Conservation (phyloP, 1,284 basidiomycete genomes). For the Pyrrhoderma noxium region DNA sequence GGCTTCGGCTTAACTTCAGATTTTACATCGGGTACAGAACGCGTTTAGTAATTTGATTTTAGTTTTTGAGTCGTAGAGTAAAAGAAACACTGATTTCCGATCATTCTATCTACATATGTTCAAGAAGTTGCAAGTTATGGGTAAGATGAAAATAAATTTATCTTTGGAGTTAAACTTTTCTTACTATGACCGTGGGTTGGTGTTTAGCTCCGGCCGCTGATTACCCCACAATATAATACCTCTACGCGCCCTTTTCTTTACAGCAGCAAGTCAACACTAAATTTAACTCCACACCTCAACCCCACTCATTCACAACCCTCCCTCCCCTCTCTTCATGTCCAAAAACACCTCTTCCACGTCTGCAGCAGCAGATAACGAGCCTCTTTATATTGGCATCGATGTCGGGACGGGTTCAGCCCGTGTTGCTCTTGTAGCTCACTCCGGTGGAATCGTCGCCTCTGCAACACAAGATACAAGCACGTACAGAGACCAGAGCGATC, state of each 20-base stretch:
- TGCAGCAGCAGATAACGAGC: background rate
- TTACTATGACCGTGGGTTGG: no score
- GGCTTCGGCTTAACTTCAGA: no score
- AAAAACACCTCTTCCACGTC: background rate
- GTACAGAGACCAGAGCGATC: slow-evolving; percentile 78
- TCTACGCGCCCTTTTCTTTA: background rate
- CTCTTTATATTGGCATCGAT: slow-evolving; percentile 59
- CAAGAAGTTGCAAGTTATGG: no score
- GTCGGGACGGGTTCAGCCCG: slow-evolving; percentile 92
- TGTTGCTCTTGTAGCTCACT: slow-evolving; percentile 73
- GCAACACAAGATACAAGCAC: slow-evolving; percentile 76
- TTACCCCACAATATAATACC: background rate
- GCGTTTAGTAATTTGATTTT: no score
- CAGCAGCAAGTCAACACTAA: background rate
- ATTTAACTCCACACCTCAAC: background rate
- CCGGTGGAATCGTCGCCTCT: slow-evolving; percentile 75
- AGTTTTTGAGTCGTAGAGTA: no score
- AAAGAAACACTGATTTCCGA: no score
- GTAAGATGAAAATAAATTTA: no score
- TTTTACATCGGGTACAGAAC: no score
- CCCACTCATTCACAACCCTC: background rate
- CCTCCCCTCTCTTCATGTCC: background rate
- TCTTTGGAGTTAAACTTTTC: no score
- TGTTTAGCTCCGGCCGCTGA: background rate
- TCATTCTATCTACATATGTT: no score